A percentile compares a stretch with the other conserved stretches of the same genome.
Conservation (phyloP, 257 asterid species). For the Verbascum thapsus region DNA sequence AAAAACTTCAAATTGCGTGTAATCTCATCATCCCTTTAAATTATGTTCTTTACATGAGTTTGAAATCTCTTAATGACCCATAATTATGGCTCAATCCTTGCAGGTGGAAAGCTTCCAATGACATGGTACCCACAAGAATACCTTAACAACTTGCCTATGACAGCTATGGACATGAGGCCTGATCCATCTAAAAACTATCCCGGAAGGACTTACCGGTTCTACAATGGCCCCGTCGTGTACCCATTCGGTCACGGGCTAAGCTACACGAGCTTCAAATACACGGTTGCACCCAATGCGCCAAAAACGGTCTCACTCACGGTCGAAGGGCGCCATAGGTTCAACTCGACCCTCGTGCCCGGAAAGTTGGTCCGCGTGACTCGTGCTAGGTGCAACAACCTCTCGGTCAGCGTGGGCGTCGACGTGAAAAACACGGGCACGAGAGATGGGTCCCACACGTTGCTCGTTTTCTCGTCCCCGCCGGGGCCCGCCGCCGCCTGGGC, state of each 20-base stretch:
- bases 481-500: conserved; percentile 31
- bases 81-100: background rate
- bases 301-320: conserved; percentile 35
- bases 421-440: conserved; percentile 45
- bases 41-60: too few species aligned
- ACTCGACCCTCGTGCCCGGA: conserved; percentile 25
- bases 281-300: conserved; percentile 43
- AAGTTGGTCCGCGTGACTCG: conserved; percentile 43
- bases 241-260: conserved; percentile 58
- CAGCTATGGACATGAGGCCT: conserved; percentile 51
- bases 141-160: conserved; percentile 50
- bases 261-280: conserved; percentile 46
- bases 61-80: too few species aligned
- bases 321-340: conserved; percentile 37
- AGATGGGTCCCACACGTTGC: conserved; percentile 47
- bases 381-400: conserved; percentile 38
- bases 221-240: conserved; percentile 50
- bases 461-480: conserved; percentile 47
- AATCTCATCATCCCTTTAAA: too few species aligned
- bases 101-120: conserved; percentile 62
- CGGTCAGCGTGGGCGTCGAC: conserved; percentile 34
- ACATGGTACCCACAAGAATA: conserved; percentile 61
- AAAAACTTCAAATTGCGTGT: too few species aligned
- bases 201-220: conserved; percentile 56
- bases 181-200: conserved; percentile 47